Base-by-base conservation (phyloP, 2,329 filamentous ascomycete genomes). In the Colletotrichum phormii region DNA sequence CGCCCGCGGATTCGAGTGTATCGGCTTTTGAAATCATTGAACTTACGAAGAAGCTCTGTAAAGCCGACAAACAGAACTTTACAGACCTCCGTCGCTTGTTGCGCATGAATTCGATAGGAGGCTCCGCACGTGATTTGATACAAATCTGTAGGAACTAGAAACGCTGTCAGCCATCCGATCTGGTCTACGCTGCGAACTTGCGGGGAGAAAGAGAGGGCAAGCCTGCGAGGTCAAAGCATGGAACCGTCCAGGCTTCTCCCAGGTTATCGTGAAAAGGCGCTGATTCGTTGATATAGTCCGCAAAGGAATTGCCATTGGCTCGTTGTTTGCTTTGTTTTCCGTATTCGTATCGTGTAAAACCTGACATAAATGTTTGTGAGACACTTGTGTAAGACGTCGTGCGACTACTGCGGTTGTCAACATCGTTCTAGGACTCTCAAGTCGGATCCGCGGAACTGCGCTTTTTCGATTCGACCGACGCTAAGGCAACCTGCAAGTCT, bases 261-360 rank as follows among this genome's bases (percentile, higher is more conserved):
- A 33, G 29, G 29, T 7, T 18, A 26, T 31, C 12, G 60, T 29
- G 7, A 63, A 22, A 42, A 31, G 42, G 42, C 33, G n/a, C 60
- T 63, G 60, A 63, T 63, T 63, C 60, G 60, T 53, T 53, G 49
- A 7, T 53, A 63, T 63, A 63, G 60, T 63, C 60, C 11, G 15
- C 46, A 13, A 15, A 22, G 15, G 18, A 12, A 49, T 24, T 31
- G 46, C 51, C 24, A 63, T 63, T 51, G 60, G 60, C 29, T 29
- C 42, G 4, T 35, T 63, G 24, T 53, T 22, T 35, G 13, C 9
- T 4, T n/a, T 42, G 5, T 49, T 51, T 31, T 15, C 58, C 26
- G 11, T 62, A 31, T 12, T 33, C 12, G 42, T n/a, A 6, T 9
- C 4, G n/a, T 42, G 12, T 18, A n/a, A 6, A 49, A 8, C 9